A percentile compares a stretch with the other conserved stretches of the same genome.
These are phyloP conservation scores for Komagataella populi DNA, from an alignment of 805 yeast genomes.

Conservation along the genomic window DNA sequence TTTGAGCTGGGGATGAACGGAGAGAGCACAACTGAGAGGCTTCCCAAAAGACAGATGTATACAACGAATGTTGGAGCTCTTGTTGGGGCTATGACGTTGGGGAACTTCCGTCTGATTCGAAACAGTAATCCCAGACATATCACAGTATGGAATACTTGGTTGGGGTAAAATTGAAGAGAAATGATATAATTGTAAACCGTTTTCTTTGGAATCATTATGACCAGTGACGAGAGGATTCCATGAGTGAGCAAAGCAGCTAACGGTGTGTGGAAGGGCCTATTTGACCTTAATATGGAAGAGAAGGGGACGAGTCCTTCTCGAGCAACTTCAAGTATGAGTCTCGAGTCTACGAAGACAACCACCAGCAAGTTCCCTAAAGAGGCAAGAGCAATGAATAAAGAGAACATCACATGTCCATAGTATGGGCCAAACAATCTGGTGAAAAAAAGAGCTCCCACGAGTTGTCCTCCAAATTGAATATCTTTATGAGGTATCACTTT, in stretches of 20 bases:
- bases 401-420: conserved; percentile 25
- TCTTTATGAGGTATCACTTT: conserved; percentile 28
- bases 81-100: conserved; percentile 12
- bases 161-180: conserved; percentile 31
- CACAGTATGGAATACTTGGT: conserved; percentile 22
- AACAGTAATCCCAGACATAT: conserved; percentile 11
- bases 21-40: conserved; percentile 31
- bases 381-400: conserved; percentile 29
- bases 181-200: conserved; percentile 24
- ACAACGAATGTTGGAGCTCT: conserved; percentile 16
- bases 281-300: conserved; percentile 27
- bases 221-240: conserved; percentile 9
- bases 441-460: conserved; percentile 31
- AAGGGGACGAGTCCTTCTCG: conserved; percentile 34
- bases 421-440: conserved; percentile 27
- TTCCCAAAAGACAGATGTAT: conserved; percentile 26
- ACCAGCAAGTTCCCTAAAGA: conserved; percentile 37
- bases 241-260: conserved; percentile 22
- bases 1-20: conserved; percentile 28
- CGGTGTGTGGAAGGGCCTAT: conserved; percentile 33
- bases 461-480: conserved; percentile 22
- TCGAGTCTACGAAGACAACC: conserved; percentile 30
- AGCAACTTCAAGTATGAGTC: conserved; percentile 33
- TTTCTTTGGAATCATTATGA: conserved; percentile 9
- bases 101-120: conserved; percentile 9